These are phyloP conservation scores for Candolleomyces eurysporus DNA, from an alignment of 768 basidiomycete species.

Conservation along the genomic window DNA sequence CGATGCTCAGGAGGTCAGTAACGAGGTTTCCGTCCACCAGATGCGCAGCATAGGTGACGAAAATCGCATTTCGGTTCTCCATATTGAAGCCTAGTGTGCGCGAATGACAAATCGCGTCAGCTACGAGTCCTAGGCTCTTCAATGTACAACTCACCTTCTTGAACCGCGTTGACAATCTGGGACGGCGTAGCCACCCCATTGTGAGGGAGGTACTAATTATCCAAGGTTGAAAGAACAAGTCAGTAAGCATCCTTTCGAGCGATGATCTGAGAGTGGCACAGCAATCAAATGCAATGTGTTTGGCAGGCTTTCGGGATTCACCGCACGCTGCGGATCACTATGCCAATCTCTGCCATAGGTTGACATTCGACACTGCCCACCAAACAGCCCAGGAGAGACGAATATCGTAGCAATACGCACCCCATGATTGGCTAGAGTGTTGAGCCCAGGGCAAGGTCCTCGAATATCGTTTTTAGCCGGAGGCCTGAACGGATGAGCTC, in stretches of 20 bases:
- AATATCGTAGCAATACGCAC: constrained; percentile 4
- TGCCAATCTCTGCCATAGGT: background rate
- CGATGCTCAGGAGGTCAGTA: constrained; percentile 17
- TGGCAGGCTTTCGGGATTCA: background rate
- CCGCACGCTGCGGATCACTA: background rate
- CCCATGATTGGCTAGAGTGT: constrained; percentile 20
- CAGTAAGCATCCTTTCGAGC: too few species aligned
- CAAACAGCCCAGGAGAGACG: too few species aligned
- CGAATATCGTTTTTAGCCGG: constrained; percentile 14
- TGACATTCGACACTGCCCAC: background rate
- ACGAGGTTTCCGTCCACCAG: constrained; percentile 17
- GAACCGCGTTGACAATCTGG: constrained; percentile 14
- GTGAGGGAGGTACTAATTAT: constrained; percentile 11
- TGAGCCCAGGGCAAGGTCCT: constrained; percentile 19
- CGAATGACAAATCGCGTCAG: too few species aligned
- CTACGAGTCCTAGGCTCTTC: too few species aligned
- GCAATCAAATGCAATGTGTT: background rate
- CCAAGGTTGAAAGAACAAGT: too few species aligned
- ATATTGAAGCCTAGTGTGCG: constrained; percentile 14
- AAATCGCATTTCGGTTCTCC: constrained; percentile 9
- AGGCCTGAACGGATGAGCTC: constrained; percentile 16
- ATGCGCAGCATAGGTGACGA: constrained; percentile 15
- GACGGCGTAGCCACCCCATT: constrained; percentile 13
- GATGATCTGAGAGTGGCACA: background rate
- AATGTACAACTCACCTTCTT: constrained; percentile 10